Percentiles rank a stretch among this genome's conserved stretches.
Conservation (phyloP, 441 rosid species). For the Metrosideros polymorpha region DNA sequence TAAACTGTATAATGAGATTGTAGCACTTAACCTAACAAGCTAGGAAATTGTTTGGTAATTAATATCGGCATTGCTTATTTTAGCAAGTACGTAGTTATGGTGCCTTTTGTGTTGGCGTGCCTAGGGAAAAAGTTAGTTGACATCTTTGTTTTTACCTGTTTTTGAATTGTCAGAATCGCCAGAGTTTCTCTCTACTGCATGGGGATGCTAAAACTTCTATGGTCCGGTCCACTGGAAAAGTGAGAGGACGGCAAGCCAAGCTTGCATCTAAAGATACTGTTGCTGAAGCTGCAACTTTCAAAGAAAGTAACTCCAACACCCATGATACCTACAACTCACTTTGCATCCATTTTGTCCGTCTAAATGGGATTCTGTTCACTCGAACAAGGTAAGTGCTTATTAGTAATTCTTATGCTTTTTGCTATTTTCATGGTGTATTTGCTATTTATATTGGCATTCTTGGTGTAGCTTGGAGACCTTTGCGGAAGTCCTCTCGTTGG, state of each 20-base stretch:
- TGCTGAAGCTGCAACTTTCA: not conserved
- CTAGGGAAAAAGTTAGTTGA: not conserved
- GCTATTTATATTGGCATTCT: not conserved
- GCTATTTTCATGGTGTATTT: not conserved
- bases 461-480: conserved; percentile 7
- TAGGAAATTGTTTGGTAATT: not conserved
- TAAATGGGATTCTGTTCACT: conserved; percentile 10
- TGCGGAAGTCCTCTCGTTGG: conserved; percentile 3
- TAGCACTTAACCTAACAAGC: not conserved
- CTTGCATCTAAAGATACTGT: not conserved
- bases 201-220: conserved; percentile 1
- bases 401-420: not conserved
- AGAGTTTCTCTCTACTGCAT: not conserved
- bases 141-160: not conserved
- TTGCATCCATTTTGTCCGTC: conserved; percentile 7
- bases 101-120: not conserved
- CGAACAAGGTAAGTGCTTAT: conserved; percentile 1
- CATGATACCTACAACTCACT: not conserved
- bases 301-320: not conserved
- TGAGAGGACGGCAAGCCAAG: conserved; percentile 3
- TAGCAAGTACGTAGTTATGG: not conserved
- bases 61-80: not conserved
- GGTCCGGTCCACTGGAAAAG: not conserved
- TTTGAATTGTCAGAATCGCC: conserved; percentile 3
- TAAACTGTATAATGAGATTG: not conserved